Conservation (phyloP, 345 rosid genomes). For the Rubroshorea leprosula region DNA sequence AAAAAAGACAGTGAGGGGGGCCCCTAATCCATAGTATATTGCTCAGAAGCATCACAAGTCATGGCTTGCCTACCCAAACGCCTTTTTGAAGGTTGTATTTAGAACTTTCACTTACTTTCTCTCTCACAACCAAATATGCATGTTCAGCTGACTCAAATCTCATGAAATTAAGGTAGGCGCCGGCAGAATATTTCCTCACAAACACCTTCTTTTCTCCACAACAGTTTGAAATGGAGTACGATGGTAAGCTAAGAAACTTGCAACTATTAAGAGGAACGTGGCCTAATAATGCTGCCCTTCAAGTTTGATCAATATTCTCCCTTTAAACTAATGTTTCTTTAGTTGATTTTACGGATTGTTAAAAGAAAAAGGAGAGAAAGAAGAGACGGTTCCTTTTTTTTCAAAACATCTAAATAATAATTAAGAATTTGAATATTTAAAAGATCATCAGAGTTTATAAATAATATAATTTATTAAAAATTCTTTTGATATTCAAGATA, state of each 20-base stretch:
- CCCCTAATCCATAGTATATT: constrained; percentile 5
- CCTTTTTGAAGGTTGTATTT: neutral
- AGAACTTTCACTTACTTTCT: neutral
- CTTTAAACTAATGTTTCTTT: neutral
- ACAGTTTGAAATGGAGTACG: neutral
- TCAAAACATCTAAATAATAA: neutral
- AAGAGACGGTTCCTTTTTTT: neutral
- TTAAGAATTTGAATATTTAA: too few species aligned
- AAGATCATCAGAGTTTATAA: too few species aligned
- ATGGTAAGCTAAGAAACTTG: neutral
- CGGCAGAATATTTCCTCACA: constrained; percentile 6
- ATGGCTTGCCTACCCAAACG: constrained; percentile 13
- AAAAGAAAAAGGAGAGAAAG: neutral
- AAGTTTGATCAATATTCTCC: neutral
- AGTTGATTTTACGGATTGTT: neutral
- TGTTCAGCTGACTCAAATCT: neutral
- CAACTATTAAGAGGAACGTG: neutral
- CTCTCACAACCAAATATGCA: neutral
- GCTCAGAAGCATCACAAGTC: constrained; percentile 4
- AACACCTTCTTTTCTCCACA: neutral
- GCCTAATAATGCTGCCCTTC: neutral
- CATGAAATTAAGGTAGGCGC: constrained; percentile 20
- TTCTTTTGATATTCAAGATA: too few species aligned
- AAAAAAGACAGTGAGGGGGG: neutral
- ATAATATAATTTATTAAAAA: too few species aligned